Evolutionary conservation across 306 rosid species (phyloP).

Genomic region (Cucurbita argyrosperma): DNA sequence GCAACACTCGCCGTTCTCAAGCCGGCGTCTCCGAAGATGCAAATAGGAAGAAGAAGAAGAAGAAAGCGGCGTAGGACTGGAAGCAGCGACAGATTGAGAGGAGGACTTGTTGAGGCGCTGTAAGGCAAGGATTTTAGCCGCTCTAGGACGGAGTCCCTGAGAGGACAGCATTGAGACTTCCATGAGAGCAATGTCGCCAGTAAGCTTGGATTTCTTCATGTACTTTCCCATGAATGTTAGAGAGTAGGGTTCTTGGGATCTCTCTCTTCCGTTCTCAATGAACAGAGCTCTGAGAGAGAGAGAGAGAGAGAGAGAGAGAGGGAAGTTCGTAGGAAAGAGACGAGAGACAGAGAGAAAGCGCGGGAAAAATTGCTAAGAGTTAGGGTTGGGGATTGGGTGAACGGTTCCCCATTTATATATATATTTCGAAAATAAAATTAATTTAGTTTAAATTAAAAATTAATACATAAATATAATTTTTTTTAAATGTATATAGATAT

Average conservation of each 20-base stretch:
- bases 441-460: not conserved
- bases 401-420: not conserved
- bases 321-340: not conserved
- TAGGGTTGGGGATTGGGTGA: constrained; percentile 32
- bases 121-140: constrained; percentile 54
- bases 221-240: constrained; percentile 52
- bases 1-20: constrained; percentile 26
- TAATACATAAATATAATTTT: too few relatives aligned
- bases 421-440: not conserved
- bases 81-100: constrained; percentile 2
- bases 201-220: constrained; percentile 57
- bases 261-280: constrained; percentile 3
- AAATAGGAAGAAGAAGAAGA: constrained; percentile 27
- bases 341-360: not conserved
- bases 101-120: constrained; percentile 28
- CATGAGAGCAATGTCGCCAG: constrained; percentile 48
- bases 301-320: not conserved
- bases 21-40: constrained; percentile 82
- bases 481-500: too few relatives aligned
- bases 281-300: not conserved
- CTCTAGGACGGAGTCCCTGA: constrained; percentile 41
- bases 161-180: constrained; percentile 38
- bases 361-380: not conserved
- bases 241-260: not conserved
- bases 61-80: not conserved